Conservation (phyloP, 306 rosid genomes). For the Canavalia gladiata region DNA sequence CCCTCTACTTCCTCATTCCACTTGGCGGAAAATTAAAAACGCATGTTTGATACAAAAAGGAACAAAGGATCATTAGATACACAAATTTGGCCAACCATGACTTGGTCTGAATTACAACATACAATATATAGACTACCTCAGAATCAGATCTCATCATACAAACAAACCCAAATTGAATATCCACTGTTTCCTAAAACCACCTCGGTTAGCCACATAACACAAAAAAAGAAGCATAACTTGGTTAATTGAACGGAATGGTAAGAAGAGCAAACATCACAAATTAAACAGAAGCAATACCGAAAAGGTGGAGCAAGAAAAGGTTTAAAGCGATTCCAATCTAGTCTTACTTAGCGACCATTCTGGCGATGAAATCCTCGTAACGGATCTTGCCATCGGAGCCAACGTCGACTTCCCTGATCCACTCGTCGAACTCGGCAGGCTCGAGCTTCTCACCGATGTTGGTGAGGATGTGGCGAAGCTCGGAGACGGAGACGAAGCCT, state of each 20-base stretch:
- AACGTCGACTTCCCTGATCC: conserved; percentile 97
- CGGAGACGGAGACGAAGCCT: conserved; percentile 82
- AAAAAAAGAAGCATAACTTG: conserved; percentile 32
- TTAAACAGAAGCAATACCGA: conserved; percentile 42
- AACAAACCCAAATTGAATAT: conserved; percentile 41
- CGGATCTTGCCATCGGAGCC: conserved; percentile 92
- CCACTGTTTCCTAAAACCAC: conserved; percentile 49
- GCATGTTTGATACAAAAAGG: neutral
- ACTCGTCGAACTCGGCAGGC: conserved; percentile 95
- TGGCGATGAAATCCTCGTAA: conserved; percentile 93
- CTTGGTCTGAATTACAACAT: conserved; percentile 30
- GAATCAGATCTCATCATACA: conserved; percentile 43
- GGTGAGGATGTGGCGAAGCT: conserved; percentile 94
- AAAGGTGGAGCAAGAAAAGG: conserved; percentile 44
- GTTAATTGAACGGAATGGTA: conserved; percentile 32
- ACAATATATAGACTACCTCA: conserved; percentile 27
- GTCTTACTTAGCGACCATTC: conserved; percentile 95
- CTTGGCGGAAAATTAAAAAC: neutral
- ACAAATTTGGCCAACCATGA: conserved; percentile 22
- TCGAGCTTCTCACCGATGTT: conserved; percentile 98
- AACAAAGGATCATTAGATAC: conserved; percentile 19
- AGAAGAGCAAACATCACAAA: conserved; percentile 50
- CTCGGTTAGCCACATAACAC: conserved; percentile 53
- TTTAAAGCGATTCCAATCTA: conserved; percentile 19
- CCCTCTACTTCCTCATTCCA: neutral